Evolutionary conservation across 208 protist species (phyloP).

Genomic region (Acanthamoeba quina): DNA sequence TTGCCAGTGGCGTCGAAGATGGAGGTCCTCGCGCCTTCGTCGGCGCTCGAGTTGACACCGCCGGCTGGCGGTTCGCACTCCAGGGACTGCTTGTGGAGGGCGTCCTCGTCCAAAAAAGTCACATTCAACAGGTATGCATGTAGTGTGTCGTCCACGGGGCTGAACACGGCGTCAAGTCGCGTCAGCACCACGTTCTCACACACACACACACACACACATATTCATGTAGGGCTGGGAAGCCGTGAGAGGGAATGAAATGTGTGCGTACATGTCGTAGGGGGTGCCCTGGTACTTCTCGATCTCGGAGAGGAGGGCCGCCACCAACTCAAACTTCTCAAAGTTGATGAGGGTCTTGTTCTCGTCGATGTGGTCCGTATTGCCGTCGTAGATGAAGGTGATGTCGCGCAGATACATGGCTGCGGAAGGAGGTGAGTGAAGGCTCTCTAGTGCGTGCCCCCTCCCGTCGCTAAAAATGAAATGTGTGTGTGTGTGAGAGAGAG

Average conservation of each 20-base stretch:
- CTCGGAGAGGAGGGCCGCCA: constrained; percentile 19
- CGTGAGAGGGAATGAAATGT: not conserved
- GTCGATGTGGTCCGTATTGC: constrained; percentile 68
- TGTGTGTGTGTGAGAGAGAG: not conserved
- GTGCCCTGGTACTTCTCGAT: constrained; percentile 46
- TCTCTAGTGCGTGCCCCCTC: not conserved
- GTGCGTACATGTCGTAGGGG: not conserved
- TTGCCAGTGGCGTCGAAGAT: constrained; percentile 64
- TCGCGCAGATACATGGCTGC: constrained; percentile 61
- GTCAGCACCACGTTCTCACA: not conserved
- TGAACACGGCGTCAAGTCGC: not conserved
- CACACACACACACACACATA: too few species aligned
- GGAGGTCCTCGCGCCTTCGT: constrained; percentile 46
- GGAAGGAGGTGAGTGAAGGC: not conserved
- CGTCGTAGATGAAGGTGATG: constrained; percentile 73
- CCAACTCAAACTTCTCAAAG: constrained; percentile 71
- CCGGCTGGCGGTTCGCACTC: constrained; percentile 54
- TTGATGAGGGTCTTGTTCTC: constrained; percentile 61
- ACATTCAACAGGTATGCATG: constrained; percentile 24
- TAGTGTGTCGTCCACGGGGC: constrained; percentile 23
- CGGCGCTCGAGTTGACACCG: not conserved
- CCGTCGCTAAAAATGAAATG: not conserved
- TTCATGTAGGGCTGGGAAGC: not conserved
- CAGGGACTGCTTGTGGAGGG: constrained; percentile 65
- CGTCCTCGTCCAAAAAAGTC: constrained; percentile 39